phyloP scores from a whole-genome alignment of 176 grass and related monocot genomes.

The Puya raimondii region DNA sequence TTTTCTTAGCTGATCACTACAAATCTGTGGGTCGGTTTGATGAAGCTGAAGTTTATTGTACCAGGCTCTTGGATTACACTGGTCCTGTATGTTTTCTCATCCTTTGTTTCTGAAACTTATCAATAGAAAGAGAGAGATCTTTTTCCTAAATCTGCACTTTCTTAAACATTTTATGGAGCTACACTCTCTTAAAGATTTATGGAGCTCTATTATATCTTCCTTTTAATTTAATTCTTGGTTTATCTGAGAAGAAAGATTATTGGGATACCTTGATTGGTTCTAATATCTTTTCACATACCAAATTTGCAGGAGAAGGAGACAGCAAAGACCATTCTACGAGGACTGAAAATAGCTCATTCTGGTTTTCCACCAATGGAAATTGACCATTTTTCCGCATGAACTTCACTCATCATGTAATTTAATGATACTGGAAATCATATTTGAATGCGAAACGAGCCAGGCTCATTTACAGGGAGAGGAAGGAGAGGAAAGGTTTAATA shows the following conservation, averaged over 20 bases:
- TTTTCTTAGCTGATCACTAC: conserved; percentile 88
- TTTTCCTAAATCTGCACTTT: background rate
- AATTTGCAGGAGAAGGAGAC: conserved; percentile 83
- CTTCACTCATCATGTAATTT: background rate
- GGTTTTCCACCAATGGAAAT: conserved; percentile 67
- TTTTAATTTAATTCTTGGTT: background rate
- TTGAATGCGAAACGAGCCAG: background rate
- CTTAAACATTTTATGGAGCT: background rate
- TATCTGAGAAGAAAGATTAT: background rate
- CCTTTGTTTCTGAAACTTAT: conserved; percentile 7
- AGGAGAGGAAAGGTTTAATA: background rate
- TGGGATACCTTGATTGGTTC: background rate
- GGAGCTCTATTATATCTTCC: background rate
- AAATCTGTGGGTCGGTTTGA: conserved; percentile 60
- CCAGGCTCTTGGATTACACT: conserved; percentile 85
- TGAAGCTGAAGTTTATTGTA: conserved; percentile 81
- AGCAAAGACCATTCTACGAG: conserved; percentile 66
- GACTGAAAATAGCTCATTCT: conserved; percentile 43
- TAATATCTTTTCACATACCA: conserved; percentile 13
- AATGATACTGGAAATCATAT: background rate
- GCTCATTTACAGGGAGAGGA: background rate
- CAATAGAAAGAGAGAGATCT: conserved; percentile 9
- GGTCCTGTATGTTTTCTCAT: conserved; percentile 62
- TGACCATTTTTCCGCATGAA: conserved; percentile 37
- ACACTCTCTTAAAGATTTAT: background rate